Evolutionary conservation across 768 basidiomycete genomes (phyloP).

Genomic region (Rhizopogon vulgaris): DNA sequence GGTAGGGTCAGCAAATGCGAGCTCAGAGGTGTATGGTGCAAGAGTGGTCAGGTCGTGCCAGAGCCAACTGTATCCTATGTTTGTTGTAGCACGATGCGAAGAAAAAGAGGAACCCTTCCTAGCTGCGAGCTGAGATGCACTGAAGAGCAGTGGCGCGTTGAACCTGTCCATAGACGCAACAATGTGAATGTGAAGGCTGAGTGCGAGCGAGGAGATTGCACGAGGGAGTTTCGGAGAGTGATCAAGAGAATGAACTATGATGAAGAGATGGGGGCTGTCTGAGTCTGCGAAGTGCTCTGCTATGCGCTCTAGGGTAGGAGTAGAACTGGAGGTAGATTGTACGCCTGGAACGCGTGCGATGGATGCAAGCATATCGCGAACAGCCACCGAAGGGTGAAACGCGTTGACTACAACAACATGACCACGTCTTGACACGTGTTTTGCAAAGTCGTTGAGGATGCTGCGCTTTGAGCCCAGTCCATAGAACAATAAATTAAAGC

Average conservation of each 20-base stretch:
- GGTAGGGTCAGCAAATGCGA: slow-evolving; percentile 58
- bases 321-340: slow-evolving; percentile 18
- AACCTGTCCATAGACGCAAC: slow-evolving; percentile 85
- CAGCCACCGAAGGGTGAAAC: slow-evolving; percentile 59
- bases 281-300: slow-evolving; percentile 49
- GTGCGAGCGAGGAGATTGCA: slow-evolving; percentile 65
- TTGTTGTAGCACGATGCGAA: slow-evolving; percentile 13
- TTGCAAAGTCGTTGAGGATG: slow-evolving; percentile 71
- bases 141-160: slow-evolving; percentile 79
- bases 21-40: slow-evolving; percentile 72
- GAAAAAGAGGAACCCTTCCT: slow-evolving; percentile 33
- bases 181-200: slow-evolving; percentile 72
- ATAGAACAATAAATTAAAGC: slow-evolving; percentile 85
- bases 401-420: slow-evolving; percentile 77
- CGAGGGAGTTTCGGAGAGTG: slow-evolving; percentile 59
- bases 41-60: slow-evolving; percentile 93
- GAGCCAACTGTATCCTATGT: slow-evolving; percentile 60
- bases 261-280: slow-evolving; percentile 45
- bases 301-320: slow-evolving; percentile 50
- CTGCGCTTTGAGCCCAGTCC: slow-evolving; percentile 85
- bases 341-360: slow-evolving; percentile 39
- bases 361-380: slow-evolving; percentile 63
- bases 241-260: slow-evolving; percentile 90
- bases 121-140: slow-evolving; percentile 55
- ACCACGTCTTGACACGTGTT: slow-evolving; percentile 50